Conservation (phyloP, 805 yeast genomes). For the Yamadazyma philogaea region DNA sequence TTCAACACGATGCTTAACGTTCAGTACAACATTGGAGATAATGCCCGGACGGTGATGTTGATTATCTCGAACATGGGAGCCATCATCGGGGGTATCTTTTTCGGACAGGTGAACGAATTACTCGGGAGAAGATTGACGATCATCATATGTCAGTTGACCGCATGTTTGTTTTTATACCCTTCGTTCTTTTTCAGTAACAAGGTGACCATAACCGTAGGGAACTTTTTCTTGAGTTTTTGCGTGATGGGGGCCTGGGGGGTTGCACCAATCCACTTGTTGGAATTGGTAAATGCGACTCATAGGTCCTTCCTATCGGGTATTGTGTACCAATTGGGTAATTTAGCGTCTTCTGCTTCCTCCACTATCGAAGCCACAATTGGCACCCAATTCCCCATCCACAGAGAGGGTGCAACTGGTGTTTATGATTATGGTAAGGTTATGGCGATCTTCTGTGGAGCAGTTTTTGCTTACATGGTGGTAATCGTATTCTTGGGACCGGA, state of each 20-base stretch:
- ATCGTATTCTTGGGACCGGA: conserved; percentile 13
- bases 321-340: conserved; percentile 69
- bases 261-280: conserved; percentile 60
- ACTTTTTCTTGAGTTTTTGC: conserved; percentile 45
- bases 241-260: conserved; percentile 79
- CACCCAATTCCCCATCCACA: conserved; percentile 50
- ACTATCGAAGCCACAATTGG: conserved; percentile 70
- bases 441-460: conserved; percentile 16
- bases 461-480: conserved; percentile 12
- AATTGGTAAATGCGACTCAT: conserved; percentile 50
- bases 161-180: conserved; percentile 63
- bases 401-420: conserved; percentile 15
- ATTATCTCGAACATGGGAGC: conserved; percentile 68
- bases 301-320: conserved; percentile 61
- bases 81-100: conserved; percentile 56
- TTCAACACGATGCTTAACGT: conserved; percentile 60
- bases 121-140: conserved; percentile 62
- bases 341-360: conserved; percentile 67
- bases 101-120: conserved; percentile 57
- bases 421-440: conserved; percentile 55
- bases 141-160: conserved; percentile 46
- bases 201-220: conserved; percentile 57
- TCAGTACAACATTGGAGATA: conserved; percentile 45
- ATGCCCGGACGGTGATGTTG: conserved; percentile 57
- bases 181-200: conserved; percentile 44